Conservation (phyloP, 78 protist genomes). For the Polysphondylium violaceum region DNA sequence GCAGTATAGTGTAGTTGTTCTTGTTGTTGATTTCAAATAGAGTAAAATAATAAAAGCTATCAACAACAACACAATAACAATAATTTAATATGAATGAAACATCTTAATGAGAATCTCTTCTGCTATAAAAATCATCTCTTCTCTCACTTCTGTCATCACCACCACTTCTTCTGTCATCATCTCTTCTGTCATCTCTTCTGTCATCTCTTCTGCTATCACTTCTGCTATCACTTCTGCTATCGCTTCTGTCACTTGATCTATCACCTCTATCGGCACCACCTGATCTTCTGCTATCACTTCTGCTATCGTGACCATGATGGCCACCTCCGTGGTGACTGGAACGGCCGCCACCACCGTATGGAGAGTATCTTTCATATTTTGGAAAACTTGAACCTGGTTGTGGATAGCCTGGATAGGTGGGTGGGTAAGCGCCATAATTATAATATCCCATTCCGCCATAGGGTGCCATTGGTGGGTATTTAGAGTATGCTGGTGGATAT, state of each 20-base stretch:
- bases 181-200: not conserved
- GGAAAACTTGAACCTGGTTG: not conserved
- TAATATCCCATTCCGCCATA: slow-evolving; percentile 55
- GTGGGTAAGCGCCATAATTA: slow-evolving; percentile 19
- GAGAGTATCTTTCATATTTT: slow-evolving; percentile 13
- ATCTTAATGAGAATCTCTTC: too few species aligned
- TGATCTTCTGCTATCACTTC: not conserved
- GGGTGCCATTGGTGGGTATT: slow-evolving; percentile 51
- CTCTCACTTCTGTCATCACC: slow-evolving; percentile 19
- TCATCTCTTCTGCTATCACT: not conserved
- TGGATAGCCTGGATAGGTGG: slow-evolving; percentile 27
- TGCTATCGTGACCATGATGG: not conserved
- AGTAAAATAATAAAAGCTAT: too few species aligned
- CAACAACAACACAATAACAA: too few species aligned
- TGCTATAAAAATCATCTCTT: not conserved
- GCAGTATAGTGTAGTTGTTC: too few species aligned
- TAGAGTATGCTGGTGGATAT: slow-evolving; percentile 20
- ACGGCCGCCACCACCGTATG: slow-evolving; percentile 8
- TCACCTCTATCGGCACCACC: slow-evolving; percentile 24
- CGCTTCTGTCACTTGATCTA: not conserved
- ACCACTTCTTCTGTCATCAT: slow-evolving; percentile 1
- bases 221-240: not conserved
- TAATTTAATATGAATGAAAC: too few species aligned
- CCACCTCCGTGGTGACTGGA: not conserved
- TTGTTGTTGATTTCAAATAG: too few species aligned